phyloP scores from a whole-genome alignment of 768 basidiomycete genomes.

The Scleroderma bovista region DNA sequence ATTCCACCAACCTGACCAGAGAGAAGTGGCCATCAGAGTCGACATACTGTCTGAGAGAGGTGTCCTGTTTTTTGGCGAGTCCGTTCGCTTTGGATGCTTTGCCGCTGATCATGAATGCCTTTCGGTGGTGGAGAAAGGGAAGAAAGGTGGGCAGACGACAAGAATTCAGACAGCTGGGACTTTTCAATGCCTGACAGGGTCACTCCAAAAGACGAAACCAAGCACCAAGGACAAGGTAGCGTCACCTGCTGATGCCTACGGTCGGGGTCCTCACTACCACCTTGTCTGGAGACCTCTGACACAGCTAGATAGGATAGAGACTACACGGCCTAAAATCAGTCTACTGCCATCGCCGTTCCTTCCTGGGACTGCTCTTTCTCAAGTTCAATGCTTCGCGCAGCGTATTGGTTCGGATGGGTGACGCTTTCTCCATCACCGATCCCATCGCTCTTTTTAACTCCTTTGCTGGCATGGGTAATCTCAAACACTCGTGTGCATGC shows the following conservation, averaged over 20 bases:
- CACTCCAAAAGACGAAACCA: background rate
- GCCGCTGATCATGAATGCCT: conserved; percentile 18
- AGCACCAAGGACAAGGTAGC: background rate
- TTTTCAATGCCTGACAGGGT: conserved; percentile 2
- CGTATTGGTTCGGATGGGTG: conserved; percentile 91
- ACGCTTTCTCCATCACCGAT: conserved; percentile 81
- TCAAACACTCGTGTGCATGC: conserved; percentile 98
- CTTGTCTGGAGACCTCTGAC: conserved; percentile 6
- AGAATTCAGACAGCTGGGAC: conserved; percentile 5
- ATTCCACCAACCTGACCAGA: conserved; percentile 71
- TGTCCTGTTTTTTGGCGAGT: conserved; percentile 3
- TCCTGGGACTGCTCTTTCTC: conserved; percentile 37
- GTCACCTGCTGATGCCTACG: background rate
- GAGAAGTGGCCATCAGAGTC: conserved; percentile 96
- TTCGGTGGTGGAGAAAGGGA: background rate
- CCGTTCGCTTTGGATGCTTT: conserved; percentile 27
- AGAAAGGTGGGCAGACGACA: conserved; percentile 24
- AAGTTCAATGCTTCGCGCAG: conserved; percentile 66
- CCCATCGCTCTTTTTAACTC: conserved; percentile 87
- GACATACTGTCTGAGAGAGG: conserved; percentile 66
- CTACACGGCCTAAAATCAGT: conserved; percentile 6
- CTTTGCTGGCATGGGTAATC: conserved; percentile 68
- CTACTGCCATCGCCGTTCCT: conserved; percentile 42
- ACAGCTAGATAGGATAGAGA: background rate
- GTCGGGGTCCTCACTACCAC: conserved; percentile 11